phyloP scores from a whole-genome alignment of 352 stramenopile species.

The Globisporangium heterothallicum region DNA sequence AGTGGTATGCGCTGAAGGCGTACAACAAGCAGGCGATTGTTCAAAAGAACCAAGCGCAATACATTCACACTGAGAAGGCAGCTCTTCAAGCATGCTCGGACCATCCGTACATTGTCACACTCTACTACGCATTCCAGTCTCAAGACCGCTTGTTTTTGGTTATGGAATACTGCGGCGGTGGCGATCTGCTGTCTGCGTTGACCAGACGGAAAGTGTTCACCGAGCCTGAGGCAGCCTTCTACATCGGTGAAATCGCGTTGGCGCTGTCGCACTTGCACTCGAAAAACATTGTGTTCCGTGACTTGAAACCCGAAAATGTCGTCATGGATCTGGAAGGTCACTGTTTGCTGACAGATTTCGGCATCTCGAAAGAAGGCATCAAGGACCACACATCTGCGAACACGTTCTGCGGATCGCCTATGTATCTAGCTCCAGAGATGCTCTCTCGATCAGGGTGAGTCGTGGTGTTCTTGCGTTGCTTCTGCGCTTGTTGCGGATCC shows the following conservation, averaged over 20 bases:
- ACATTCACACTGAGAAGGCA: slow-evolving; percentile 84
- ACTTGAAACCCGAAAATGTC: slow-evolving; percentile 84
- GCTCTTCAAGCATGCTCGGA: slow-evolving; percentile 78
- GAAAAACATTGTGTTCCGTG: slow-evolving; percentile 85
- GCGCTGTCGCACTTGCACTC: slow-evolving; percentile 80
- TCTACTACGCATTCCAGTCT: slow-evolving; percentile 85
- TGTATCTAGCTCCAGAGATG: slow-evolving; percentile 85
- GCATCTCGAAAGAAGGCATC: slow-evolving; percentile 85
- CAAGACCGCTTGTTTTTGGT: slow-evolving; percentile 79
- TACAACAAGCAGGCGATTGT: slow-evolving; percentile 88
- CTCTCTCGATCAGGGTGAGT: slow-evolving; percentile 59
- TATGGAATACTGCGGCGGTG: slow-evolving; percentile 84
- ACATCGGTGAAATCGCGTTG: slow-evolving; percentile 81
- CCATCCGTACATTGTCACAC: slow-evolving; percentile 82
- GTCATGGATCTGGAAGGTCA: slow-evolving; percentile 84
- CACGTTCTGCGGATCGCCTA: slow-evolving; percentile 83
- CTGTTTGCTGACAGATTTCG: slow-evolving; percentile 79
- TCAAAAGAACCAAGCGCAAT: slow-evolving; percentile 86
- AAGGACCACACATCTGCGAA: slow-evolving; percentile 83
- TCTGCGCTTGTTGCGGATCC: background rate
- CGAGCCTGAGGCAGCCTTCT: slow-evolving; percentile 73
- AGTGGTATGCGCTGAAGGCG: slow-evolving; percentile 83
- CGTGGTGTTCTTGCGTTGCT: background rate
- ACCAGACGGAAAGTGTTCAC: slow-evolving; percentile 79
- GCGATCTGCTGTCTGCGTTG: slow-evolving; percentile 69